phyloP scores from a whole-genome alignment of 2,329 filamentous ascomycete species.

The Arthrinium phaeospermum region DNA sequence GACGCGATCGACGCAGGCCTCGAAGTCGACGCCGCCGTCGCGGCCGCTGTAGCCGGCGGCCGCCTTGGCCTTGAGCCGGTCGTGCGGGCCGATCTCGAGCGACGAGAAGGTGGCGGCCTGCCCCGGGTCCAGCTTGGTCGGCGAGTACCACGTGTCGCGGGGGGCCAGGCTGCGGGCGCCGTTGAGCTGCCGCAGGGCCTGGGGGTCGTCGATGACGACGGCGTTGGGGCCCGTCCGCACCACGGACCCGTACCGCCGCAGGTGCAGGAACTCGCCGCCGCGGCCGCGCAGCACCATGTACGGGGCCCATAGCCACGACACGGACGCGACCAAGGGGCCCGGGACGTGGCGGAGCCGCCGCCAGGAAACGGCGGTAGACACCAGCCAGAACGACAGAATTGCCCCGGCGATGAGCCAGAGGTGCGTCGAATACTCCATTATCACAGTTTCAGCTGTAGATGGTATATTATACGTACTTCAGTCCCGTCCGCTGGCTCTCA shows the following conservation, averaged over 20 bases:
- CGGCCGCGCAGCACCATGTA: not conserved
- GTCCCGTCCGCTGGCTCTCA: not conserved
- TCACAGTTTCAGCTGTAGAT: not conserved
- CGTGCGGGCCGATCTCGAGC: slow-evolving; percentile 26
- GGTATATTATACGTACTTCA: not conserved
- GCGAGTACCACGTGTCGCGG: slow-evolving; percentile 30
- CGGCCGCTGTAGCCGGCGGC: slow-evolving; percentile 30
- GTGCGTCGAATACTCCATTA: not conserved
- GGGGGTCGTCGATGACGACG: slow-evolving; percentile 24
- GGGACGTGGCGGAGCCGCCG: slow-evolving; percentile 22
- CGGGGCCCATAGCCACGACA: slow-evolving; percentile 14
- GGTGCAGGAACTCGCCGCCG: not conserved
- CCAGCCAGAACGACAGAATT: not conserved
- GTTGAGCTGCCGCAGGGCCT: slow-evolving; percentile 28
- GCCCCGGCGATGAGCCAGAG: not conserved
- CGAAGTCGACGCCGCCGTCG: slow-evolving; percentile 27
- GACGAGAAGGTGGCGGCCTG: slow-evolving; percentile 30
- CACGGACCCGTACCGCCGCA: slow-evolving; percentile 22
- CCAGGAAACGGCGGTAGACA: slow-evolving; percentile 3
- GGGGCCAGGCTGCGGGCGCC: slow-evolving; percentile 24
- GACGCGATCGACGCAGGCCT: slow-evolving; percentile 26
- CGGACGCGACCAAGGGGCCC: slow-evolving; percentile 18
- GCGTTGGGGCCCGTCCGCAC: slow-evolving; percentile 21
- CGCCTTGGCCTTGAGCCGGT: slow-evolving; percentile 29
- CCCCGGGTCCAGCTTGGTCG: slow-evolving; percentile 27